Conservation (phyloP, 306 rosid genomes). For the Casuarina glauca region DNA sequence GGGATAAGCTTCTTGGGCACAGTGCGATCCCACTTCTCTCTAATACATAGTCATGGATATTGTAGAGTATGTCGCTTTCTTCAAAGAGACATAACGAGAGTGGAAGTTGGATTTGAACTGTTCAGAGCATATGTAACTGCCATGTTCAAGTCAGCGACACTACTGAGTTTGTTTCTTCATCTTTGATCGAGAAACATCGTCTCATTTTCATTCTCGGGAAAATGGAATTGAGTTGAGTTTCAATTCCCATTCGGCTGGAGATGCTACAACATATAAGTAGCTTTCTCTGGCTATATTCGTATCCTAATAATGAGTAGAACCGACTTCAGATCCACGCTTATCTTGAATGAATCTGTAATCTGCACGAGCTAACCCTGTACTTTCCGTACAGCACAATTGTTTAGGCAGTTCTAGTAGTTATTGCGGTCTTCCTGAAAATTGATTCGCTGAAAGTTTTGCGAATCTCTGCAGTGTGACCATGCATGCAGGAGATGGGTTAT, state of each 20-base stretch:
- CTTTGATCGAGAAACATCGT: too few relatives aligned
- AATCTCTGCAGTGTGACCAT: conserved; percentile 26
- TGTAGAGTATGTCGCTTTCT: conserved; percentile 33
- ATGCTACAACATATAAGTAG: too few relatives aligned
- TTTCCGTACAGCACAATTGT: conserved; percentile 30
- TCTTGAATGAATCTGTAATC: conserved; percentile 18
- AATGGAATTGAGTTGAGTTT: background rate
- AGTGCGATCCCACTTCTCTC: conserved; percentile 61
- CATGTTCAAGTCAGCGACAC: background rate
- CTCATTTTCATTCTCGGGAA: too few relatives aligned
- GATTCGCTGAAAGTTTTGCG: conserved; percentile 36
- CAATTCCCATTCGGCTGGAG: background rate
- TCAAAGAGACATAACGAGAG: background rate
- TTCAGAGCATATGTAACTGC: background rate
- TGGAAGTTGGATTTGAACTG: background rate
- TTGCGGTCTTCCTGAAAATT: conserved; percentile 22
- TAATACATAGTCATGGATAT: conserved; percentile 36
- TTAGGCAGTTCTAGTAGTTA: conserved; percentile 13
- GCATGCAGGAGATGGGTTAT: conserved; percentile 55
- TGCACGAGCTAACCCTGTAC: conserved; percentile 31
- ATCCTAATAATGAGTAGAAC: background rate
- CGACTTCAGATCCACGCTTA: conserved; percentile 18
- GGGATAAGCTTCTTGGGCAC: conserved; percentile 73
- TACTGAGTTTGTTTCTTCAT: background rate
- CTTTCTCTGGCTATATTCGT: background rate